Conservation (phyloP, 2,329 filamentous ascomycete species). For the Colletotrichum tamarilloi region DNA sequence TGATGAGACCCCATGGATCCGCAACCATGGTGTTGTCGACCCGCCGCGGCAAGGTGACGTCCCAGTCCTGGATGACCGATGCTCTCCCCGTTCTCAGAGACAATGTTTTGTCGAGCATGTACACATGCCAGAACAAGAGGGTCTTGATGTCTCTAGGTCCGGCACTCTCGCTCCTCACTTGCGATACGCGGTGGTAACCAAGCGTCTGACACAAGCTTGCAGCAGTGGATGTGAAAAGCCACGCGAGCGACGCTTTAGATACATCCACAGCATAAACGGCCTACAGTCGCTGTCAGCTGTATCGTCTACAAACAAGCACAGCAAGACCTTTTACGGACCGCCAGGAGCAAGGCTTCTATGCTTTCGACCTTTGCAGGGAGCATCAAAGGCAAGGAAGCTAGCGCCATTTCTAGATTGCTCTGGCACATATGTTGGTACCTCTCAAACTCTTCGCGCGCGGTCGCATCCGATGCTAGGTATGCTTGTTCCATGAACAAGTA, state of each 20-base stretch:
- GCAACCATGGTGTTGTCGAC: constrained; percentile 44
- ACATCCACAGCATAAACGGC: constrained; percentile 71
- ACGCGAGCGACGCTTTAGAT: constrained; percentile 71
- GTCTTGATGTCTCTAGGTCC: constrained; percentile 48
- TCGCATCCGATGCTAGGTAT: constrained; percentile 47
- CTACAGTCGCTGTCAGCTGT: constrained; percentile 46
- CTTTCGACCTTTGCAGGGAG: constrained; percentile 65
- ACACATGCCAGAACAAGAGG: constrained; percentile 62
- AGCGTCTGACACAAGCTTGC: constrained; percentile 71
- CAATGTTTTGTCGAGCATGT: constrained; percentile 66
- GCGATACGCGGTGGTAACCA: constrained; percentile 65
- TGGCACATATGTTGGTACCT: constrained; percentile 54
- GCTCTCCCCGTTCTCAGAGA: constrained; percentile 66
- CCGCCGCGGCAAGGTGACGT: constrained; percentile 62
- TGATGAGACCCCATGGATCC: constrained; percentile 58
- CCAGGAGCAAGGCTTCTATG: constrained; percentile 68
- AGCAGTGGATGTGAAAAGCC: constrained; percentile 70
- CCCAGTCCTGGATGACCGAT: constrained; percentile 67
- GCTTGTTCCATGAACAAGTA: constrained; percentile 61
- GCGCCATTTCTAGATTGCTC: constrained; percentile 61
- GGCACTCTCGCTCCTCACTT: constrained; percentile 45
- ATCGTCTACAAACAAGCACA: neutral
- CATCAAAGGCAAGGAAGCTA: constrained; percentile 65
- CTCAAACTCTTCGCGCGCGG: constrained; percentile 47
- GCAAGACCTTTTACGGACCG: constrained; percentile 52